Base-by-base conservation (phyloP, 179 eudicot species). In the Nepenthes alata region DNA sequence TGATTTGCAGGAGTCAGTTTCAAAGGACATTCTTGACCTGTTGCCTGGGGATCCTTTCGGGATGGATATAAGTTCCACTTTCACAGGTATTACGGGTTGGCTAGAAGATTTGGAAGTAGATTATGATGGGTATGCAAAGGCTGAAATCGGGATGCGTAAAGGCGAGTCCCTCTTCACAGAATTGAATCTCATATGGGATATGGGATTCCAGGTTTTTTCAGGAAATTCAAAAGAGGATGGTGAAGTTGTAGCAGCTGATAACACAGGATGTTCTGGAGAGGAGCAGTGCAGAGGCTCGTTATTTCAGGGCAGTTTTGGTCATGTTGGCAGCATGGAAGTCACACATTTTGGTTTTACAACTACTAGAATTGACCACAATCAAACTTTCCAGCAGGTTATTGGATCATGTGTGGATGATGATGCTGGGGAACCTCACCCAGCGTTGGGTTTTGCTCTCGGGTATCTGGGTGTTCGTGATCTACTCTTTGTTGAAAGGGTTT, bases 31-130 rank as follows among this genome's bases (percentile, higher is more conserved):
- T 59, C 52, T 67, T 60, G 82, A 77, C 67, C 38, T 67, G 35
- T 66, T 82, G 64, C 80, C 83, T 6, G 58, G 63, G 2, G 86
- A 82, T 72, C 82, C 81, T 0, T 79, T 79, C 65, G 81, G 72
- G 11, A 79, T 79, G 83, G 78, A 71, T 37, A 55, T 70, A 5
- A 37, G 55, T 34, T 39, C 70, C 11, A 74, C 75, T 15, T 49
- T 76, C n/a, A 57, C 69, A 8, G 71, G 68, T 34, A 64, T 77
- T 34, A 69, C 74, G 15, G 78, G 76, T 53, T 70, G 73, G 75
- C 37, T 79, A 25, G 73, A 77, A 76, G 78, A 63, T 45, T 48
- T 70, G 15, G 72, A 70, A 38, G 61, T 65, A 2, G 58, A 57
- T 34, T 25, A 55, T 45, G 47, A 45, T 55, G 73, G 75, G 9